Evolutionary conservation across 371 early-diverging fungal species (phyloP).

Genomic region (Dentiscutata heterogama): DNA sequence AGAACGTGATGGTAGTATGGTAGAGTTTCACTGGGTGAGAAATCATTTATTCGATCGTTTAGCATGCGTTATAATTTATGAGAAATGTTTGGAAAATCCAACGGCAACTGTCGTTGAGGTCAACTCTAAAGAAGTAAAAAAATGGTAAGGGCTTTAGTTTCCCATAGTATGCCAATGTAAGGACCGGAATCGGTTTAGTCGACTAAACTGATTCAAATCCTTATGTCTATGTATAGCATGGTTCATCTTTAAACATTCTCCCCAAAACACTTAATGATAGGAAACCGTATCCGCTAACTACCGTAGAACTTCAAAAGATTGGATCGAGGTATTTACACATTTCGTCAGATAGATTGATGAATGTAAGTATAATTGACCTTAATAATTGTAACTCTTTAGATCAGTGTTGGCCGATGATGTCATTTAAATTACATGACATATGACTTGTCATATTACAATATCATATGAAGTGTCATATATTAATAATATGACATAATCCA

Average conservation of each 20-base stretch:
- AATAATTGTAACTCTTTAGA: neutral
- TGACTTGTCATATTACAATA: too few species aligned
- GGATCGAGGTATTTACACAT: constrained; percentile 80
- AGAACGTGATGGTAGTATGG: constrained; percentile 55
- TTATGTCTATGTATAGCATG: too few species aligned
- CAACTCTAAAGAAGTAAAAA: constrained; percentile 71
- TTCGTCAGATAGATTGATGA: constrained; percentile 88
- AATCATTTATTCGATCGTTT: constrained; percentile 82
- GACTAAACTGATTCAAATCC: too few species aligned
- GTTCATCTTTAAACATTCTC: neutral
- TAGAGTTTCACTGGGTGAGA: constrained; percentile 83
- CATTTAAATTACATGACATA: too few species aligned
- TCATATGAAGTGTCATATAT: too few species aligned
- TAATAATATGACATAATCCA: too few species aligned
- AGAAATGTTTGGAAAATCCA: constrained; percentile 69
- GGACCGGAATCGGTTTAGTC: too few species aligned
- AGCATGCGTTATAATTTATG: constrained; percentile 76
- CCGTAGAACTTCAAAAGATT: constrained; percentile 95
- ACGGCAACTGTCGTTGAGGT: constrained; percentile 73
- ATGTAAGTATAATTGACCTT: constrained; percentile 54
- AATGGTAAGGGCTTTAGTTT: constrained; percentile 68
- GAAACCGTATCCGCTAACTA: constrained; percentile 95
- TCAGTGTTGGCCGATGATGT: too few species aligned
- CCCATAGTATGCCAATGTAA: neutral
- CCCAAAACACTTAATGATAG: constrained; percentile 47